phyloP scores from a whole-genome alignment of 2,329 filamentous ascomycete species.

The Alternaria brassicicola region DNA sequence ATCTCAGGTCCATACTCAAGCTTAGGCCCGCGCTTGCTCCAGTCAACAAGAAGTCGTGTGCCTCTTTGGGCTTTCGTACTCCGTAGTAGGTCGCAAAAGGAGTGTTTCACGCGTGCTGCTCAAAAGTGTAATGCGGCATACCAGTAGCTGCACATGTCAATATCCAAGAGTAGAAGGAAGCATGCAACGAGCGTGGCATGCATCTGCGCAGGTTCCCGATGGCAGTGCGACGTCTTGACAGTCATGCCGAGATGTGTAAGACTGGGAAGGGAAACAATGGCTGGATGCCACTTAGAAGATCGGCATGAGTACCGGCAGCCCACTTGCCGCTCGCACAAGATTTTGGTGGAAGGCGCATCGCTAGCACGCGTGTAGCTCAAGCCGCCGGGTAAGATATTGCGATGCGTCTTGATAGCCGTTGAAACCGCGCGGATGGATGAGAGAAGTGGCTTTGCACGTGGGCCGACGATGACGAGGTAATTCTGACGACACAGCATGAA shows the following conservation, averaged over 20 bases:
- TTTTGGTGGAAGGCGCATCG: neutral
- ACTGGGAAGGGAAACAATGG: conserved; percentile 6
- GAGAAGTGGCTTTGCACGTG: conserved; percentile 27
- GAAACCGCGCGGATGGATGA: conserved; percentile 2
- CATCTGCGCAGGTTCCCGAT: conserved; percentile 13
- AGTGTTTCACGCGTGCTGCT: conserved; percentile 8
- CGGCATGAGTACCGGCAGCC: neutral
- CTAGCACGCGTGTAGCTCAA: neutral
- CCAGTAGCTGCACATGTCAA: conserved; percentile 17
- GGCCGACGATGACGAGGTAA: conserved; percentile 16
- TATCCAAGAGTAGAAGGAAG: neutral
- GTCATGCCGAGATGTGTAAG: conserved; percentile 19
- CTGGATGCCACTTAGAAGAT: neutral
- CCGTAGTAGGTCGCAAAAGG: conserved; percentile 5
- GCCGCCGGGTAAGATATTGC: neutral
- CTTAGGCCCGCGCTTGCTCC: conserved; percentile 17
- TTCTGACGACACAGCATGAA: conserved; percentile 19
- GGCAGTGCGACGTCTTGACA: conserved; percentile 12
- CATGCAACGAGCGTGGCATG: conserved; percentile 7
- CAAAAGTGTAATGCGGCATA: conserved; percentile 3
- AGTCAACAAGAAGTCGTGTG: conserved; percentile 21
- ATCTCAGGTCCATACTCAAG: neutral
- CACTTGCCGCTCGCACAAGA: neutral
- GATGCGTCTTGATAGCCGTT: conserved; percentile 14
- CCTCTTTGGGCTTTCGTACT: conserved; percentile 14